Evolutionary conservation across 108 stramenopile genomes (phyloP).

Genomic region (Aurantiochytrium sp.): DNA sequence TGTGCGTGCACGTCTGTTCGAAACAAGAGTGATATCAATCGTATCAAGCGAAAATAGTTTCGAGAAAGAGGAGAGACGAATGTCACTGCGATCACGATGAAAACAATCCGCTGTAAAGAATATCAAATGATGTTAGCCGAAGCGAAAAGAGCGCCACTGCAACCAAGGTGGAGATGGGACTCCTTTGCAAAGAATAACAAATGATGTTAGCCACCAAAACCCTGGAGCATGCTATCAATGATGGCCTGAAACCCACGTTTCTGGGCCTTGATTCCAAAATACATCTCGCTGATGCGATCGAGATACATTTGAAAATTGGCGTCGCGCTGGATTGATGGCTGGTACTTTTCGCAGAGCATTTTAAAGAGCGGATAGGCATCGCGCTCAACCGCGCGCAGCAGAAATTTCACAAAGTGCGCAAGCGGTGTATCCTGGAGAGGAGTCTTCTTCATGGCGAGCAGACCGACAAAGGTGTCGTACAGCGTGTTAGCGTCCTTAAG

Average conservation of each 20-base stretch:
- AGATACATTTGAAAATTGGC: neutral
- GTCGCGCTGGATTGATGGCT: neutral
- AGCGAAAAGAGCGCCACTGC: no score
- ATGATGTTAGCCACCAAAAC: neutral
- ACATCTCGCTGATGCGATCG: neutral
- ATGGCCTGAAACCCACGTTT: neutral
- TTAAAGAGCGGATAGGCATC: slow-evolving; percentile 12
- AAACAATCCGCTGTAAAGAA: no score
- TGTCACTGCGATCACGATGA: no score
- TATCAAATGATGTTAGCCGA: no score
- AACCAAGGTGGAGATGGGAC: no score
- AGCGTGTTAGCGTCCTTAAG: neutral
- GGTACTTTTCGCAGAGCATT: slow-evolving; percentile 19
- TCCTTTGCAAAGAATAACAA: no score
- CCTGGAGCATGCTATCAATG: neutral
- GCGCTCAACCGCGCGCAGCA: neutral
- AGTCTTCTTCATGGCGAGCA: neutral
- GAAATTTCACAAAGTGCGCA: neutral
- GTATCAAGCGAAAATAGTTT: no score
- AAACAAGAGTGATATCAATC: no score
- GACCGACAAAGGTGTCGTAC: neutral
- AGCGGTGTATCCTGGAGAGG: neutral
- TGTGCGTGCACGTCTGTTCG: no score
- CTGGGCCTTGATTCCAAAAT: slow-evolving; percentile 2
- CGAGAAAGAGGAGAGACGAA: no score